Evolutionary conservation across 805 yeast genomes (phyloP).

Genomic region (Teunomyces gatunensis): DNA sequence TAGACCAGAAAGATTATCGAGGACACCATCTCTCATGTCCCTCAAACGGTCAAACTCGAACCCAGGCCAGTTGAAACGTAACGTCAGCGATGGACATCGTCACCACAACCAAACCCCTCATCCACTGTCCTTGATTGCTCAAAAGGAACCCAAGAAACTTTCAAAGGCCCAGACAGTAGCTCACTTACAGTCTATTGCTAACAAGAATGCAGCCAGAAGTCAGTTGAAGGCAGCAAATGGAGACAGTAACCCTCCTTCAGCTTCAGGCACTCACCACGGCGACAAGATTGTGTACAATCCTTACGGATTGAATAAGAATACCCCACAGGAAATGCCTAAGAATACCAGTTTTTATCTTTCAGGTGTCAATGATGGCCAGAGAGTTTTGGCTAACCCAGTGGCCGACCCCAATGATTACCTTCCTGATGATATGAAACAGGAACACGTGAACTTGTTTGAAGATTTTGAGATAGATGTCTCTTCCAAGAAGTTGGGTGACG

Average conservation of each 20-base stretch:
- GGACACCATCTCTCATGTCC: slow-evolving; percentile 9
- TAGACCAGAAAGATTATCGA: slow-evolving; percentile 2
- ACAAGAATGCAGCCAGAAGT: slow-evolving; percentile 23
- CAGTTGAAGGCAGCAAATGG: slow-evolving; percentile 12
- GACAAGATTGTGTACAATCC: slow-evolving; percentile 63
- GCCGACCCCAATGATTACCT: slow-evolving; percentile 63
- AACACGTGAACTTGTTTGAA: slow-evolving; percentile 48
- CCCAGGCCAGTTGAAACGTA: slow-evolving; percentile 4
- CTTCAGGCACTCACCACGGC: slow-evolving; percentile 5
- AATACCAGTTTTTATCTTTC: slow-evolving; percentile 23
- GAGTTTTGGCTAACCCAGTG: slow-evolving; percentile 58
- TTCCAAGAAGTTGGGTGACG: slow-evolving; percentile 57
- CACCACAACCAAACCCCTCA: slow-evolving; percentile 5
- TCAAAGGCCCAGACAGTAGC: slow-evolving; percentile 35
- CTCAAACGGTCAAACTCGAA: slow-evolving; percentile 9
- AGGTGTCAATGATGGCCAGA: slow-evolving; percentile 39
- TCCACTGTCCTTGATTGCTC: slow-evolving; percentile 7
- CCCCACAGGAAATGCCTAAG: slow-evolving; percentile 20
- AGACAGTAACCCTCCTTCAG: slow-evolving; percentile 2
- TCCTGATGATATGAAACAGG: slow-evolving; percentile 53
- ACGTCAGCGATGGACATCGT: slow-evolving; percentile 3
- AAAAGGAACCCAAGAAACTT: slow-evolving; percentile 12
- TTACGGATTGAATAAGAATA: slow-evolving; percentile 49
- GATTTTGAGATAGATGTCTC: slow-evolving; percentile 49
- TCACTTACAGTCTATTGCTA: slow-evolving; percentile 33